Evolutionary conservation across 148 eudicot genomes (phyloP), one percentile per base, ranked within the genome.

Genomic region (Oxyria digyna): DNA sequence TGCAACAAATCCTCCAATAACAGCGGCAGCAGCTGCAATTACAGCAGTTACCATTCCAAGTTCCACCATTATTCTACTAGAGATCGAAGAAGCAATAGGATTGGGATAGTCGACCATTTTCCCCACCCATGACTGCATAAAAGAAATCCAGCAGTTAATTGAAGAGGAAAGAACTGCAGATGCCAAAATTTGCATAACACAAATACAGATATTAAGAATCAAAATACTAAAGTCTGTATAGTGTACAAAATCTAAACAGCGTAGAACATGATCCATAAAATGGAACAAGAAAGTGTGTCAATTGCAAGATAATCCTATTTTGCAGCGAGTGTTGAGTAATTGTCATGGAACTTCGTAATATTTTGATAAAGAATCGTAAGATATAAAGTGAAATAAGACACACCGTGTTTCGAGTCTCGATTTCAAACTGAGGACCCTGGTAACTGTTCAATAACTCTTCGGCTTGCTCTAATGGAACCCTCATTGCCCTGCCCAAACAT

Each of bases 61-160:
- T 74, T 89, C 97, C 62, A 84, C 91, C 86, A 85, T 78, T 73
- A 87, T 71, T 82, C 96, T 87, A 82, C 94, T 89, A n/a, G 97
- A 89, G 74, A 92, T 85, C 68, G 89, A 84, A 70, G 94, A 87
- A 66, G 97, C 97, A 17, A 84, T 83, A 46, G 97, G 87, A 79
- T 84, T 79, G 71, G 91, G 93, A 83, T 80, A 87, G 38, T 85
- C 91, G 3, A 93, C 80, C 73, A 76, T 67, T 75, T 83, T 84
- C 66, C 85, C 96, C 48, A 89, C 81, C 76, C 81, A 87, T 48
- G 97, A 74, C 97, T 92, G 89, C 72, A 78, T 4, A 59, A 57
- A 43, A 71, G 67, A 29, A 67, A 69, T 74, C 13, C 18, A 29
- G 38, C 13, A 29, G 38, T 15, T 12, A 59, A 59, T 29, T 27